Evolutionary conservation across 768 basidiomycete species (phyloP), one percentile per base, ranked within the genome.

Genomic region (Exsudoporus frostii): DNA sequence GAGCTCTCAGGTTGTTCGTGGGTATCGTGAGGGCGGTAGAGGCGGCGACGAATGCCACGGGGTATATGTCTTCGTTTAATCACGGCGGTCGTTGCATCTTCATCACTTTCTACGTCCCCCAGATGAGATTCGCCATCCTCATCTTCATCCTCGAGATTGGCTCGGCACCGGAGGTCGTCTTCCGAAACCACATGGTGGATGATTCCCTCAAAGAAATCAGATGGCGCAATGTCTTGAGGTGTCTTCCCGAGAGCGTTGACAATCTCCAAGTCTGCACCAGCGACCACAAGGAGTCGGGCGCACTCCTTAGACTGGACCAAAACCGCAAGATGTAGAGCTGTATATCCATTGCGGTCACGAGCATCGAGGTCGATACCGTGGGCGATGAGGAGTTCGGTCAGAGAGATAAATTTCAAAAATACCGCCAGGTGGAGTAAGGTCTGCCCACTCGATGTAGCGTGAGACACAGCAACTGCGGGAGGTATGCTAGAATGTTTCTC

Each of bases 341-440:
- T 98, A 66, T 80, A 92, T 14, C 96, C 96, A 68, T 93, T 96
- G 44, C 81, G 77, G 69, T 99, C 97, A 45, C 91, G 84, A 14
- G 78, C 79, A 65, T 98, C 92, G 48, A 94, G 59, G 65, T 94
- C 91, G 34, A 87, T 84, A 7, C 79, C 82, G 49, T 81, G 88
- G 5, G 75, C 71, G 51, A 96, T 72, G 51, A 99, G 76, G 72
- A 90, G 91, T 41, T 74, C 64, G 17, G 85, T 79, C 30, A 98
- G 79, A 6, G 81, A 73, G 9, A 81, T 72, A 68, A 91, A 90
- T 29, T 86, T 86, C 51, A 94, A 81, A 65, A 92, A 85, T 6
- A 84, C 77, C 2, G 94, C 87, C 40, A 98, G 76, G 67, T 99
- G 96, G 11, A 98, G 82, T 5, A 99, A 73, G 0, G 92, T 95